Conservation (phyloP, 1,284 basidiomycete genomes). For the Ustanciosporium gigantosporum region DNA sequence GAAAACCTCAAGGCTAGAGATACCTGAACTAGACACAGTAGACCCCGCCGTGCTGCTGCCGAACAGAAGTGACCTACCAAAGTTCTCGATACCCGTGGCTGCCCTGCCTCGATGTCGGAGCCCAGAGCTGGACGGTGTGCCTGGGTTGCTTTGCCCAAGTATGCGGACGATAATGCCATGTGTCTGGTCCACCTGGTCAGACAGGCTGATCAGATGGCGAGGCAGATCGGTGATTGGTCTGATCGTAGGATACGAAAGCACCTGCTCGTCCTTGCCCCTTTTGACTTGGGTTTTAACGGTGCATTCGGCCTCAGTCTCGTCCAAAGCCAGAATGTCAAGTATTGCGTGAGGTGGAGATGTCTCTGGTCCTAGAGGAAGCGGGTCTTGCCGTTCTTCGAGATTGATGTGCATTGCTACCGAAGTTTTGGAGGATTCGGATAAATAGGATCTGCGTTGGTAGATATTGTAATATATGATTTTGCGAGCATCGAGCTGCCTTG, state of each 20-base stretch:
- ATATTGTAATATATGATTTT: constrained; percentile 51
- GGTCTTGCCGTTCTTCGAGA: constrained; percentile 5
- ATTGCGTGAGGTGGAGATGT: constrained; percentile 29
- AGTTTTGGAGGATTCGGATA: constrained; percentile 19
- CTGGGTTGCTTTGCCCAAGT: constrained; percentile 12
- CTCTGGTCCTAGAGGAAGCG: constrained; percentile 36
- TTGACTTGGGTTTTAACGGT: constrained; percentile 32
- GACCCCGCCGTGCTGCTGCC: constrained; percentile 15
- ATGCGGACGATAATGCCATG: constrained; percentile 9
- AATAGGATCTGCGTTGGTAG: constrained; percentile 27
- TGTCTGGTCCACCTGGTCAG: constrained; percentile 27
- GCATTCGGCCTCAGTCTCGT: constrained; percentile 39
- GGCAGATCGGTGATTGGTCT: constrained; percentile 24
- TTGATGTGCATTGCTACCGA: constrained; percentile 35
- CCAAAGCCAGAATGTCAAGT: constrained; percentile 36
- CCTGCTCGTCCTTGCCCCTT: constrained; percentile 6
- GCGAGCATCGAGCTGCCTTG: constrained; percentile 17
- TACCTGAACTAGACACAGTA: constrained; percentile 27
- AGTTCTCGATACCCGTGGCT: constrained; percentile 44
- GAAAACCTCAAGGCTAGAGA: constrained; percentile 42
- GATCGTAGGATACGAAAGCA: constrained; percentile 12
- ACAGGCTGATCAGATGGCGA: constrained; percentile 21
- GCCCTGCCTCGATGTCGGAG: constrained; percentile 43
- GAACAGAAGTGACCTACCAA: constrained; percentile 44
- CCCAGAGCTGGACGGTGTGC: constrained; percentile 20